A percentile compares a stretch with the other conserved stretches of the same genome.
phyloP scores from a whole-genome alignment of 2,329 filamentous ascomycete species.

The Massarina eburnea region DNA sequence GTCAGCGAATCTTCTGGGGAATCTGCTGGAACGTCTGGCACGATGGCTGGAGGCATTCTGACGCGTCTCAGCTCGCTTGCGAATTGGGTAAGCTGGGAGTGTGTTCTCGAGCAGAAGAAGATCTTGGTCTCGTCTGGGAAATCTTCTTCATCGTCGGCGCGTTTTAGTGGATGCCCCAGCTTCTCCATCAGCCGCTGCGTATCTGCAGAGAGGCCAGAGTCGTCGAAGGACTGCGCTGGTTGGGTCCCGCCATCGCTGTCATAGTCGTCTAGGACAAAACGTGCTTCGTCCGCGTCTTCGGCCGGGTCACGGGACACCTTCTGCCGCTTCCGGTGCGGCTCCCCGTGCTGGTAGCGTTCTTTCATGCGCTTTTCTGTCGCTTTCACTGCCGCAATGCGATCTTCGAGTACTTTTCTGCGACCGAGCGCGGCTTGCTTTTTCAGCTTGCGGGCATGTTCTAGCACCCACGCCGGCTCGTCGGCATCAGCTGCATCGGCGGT shows the following conservation, averaged over 20 bases:
- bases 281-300: constrained; percentile 55
- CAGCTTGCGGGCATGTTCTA: constrained; percentile 72
- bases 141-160: constrained; percentile 52
- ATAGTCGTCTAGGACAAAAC: constrained; percentile 77
- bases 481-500: constrained; percentile 51
- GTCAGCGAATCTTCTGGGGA: constrained; percentile 32
- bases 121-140: constrained; percentile 74
- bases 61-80: constrained; percentile 79
- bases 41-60: constrained; percentile 70
- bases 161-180: constrained; percentile 39
- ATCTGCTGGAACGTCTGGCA: constrained; percentile 20
- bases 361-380: constrained; percentile 63
- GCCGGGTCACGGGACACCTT: constrained; percentile 16
- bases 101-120: constrained; percentile 89
- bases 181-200: constrained; percentile 74
- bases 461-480: constrained; percentile 82
- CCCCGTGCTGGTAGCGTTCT: constrained; percentile 53
- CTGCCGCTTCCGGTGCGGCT: constrained; percentile 50
- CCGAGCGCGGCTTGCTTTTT: constrained; percentile 67
- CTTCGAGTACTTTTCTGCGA: constrained; percentile 72
- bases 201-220: constrained; percentile 66
- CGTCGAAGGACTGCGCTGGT: constrained; percentile 25
- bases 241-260: constrained; percentile 60
- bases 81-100: constrained; percentile 89
- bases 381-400: constrained; percentile 65